Percentiles rank a stretch among this genome's conserved stretches.
These are phyloP conservation scores for Passiflora organensis DNA, from an alignment of 345 rosid species.

Conservation along the genomic window DNA sequence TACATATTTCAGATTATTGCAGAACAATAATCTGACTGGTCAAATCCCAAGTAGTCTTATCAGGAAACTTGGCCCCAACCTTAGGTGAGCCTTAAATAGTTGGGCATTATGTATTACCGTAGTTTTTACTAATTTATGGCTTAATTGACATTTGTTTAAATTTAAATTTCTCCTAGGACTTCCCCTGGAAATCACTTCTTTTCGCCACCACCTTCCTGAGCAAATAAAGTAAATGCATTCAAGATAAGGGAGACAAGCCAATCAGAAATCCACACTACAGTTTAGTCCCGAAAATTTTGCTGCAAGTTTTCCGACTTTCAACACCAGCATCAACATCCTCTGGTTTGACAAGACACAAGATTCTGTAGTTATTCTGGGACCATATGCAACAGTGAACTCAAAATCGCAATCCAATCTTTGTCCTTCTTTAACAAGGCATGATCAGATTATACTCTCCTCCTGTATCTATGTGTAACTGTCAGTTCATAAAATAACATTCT, in stretches of 20 bases:
- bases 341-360: conserved; percentile 3
- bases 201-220: conserved; percentile 33
- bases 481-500: not conserved
- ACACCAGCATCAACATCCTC: not conserved
- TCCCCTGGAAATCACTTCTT: conserved; percentile 38
- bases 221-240: conserved; percentile 1
- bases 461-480: conserved; percentile 6
- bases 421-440: conserved; percentile 15
- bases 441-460: conserved; percentile 4
- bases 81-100: conserved; percentile 37
- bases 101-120: too few relatives aligned
- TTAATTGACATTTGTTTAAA: conserved; percentile 1
- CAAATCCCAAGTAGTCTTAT: conserved; percentile 49
- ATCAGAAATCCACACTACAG: not conserved
- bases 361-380: conserved; percentile 8
- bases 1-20: conserved; percentile 51
- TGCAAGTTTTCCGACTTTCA: conserved; percentile 11
- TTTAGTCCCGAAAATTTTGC: conserved; percentile 11
- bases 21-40: conserved; percentile 86
- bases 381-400: conserved; percentile 8
- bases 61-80: conserved; percentile 44
- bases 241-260: conserved; percentile 4
- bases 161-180: conserved; percentile 31
- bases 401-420: conserved; percentile 16
- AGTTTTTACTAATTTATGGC: not conserved